These are phyloP conservation scores for Tetraselmis striata DNA, from an alignment of 139 green algal species.

Conservation along the genomic window DNA sequence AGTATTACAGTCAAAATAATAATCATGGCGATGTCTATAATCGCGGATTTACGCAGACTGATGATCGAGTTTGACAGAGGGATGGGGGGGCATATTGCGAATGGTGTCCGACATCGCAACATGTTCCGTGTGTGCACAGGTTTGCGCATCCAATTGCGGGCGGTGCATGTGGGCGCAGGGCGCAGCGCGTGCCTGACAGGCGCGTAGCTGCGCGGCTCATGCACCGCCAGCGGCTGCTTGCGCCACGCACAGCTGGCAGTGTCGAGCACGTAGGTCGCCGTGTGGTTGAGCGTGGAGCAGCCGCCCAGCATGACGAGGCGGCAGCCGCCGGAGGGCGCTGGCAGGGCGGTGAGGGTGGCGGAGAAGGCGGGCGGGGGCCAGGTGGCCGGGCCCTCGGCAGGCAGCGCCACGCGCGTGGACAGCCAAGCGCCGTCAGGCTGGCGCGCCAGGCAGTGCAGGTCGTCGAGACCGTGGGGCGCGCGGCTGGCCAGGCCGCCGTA, in stretches of 20 bases:
- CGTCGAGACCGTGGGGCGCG: neutral
- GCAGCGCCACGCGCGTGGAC: neutral
- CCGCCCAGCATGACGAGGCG: neutral
- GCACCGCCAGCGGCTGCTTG: neutral
- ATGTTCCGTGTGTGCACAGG: too few species aligned
- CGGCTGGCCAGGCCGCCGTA: neutral
- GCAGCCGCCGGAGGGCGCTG: neutral
- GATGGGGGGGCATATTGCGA: too few species aligned
- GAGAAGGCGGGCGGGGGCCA: neutral
- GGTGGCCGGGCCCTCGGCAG: neutral
- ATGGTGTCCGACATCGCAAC: too few species aligned
- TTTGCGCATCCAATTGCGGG: too few species aligned
- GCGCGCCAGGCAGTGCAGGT: neutral
- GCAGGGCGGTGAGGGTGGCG: neutral
- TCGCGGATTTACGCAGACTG: too few species aligned
- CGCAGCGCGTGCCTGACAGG: neutral
- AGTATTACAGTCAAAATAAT: too few species aligned
- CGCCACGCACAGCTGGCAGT: neutral
- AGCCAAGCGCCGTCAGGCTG: neutral
- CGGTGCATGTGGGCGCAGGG: neutral
- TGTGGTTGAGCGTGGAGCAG: neutral
- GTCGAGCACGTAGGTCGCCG: neutral
- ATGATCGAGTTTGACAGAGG: too few species aligned
- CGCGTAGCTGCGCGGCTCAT: neutral
- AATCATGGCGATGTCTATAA: too few species aligned